These are phyloP conservation scores for Rhododendron ovatum DNA, from an alignment of 148 eudicot genomes.

Conservation along the genomic window DNA sequence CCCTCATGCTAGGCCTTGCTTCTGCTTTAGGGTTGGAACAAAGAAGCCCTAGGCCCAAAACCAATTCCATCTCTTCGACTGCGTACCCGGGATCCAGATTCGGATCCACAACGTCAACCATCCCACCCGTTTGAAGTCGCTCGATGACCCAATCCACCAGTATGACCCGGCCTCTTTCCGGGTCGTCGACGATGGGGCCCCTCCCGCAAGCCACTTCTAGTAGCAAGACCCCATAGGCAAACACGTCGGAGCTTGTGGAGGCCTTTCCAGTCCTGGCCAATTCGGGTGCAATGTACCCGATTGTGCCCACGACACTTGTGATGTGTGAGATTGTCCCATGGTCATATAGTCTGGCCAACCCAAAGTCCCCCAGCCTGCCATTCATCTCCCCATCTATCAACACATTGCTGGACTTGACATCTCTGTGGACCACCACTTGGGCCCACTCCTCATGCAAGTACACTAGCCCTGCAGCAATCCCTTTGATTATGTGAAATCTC, in stretches of 20 bases:
- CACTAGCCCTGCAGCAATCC: slow-evolving; percentile 25
- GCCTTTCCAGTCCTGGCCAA: slow-evolving; percentile 26
- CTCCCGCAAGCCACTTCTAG: slow-evolving; percentile 33
- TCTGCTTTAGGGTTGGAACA: slow-evolving; percentile 19
- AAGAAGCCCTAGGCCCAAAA: slow-evolving; percentile 10
- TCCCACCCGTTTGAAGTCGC: slow-evolving; percentile 10
- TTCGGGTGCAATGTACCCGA: slow-evolving; percentile 36
- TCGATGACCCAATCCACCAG: slow-evolving; percentile 24
- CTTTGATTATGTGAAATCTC: slow-evolving; percentile 26
- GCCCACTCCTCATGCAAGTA: slow-evolving; percentile 36
- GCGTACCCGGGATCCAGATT: slow-evolving; percentile 2
- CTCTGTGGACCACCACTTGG: slow-evolving; percentile 32
- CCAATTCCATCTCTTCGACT: slow-evolving; percentile 25
- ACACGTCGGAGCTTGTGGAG: slow-evolving; percentile 23
- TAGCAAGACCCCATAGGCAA: slow-evolving; percentile 29
- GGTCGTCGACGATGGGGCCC: slow-evolving; percentile 12
- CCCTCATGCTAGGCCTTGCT: slow-evolving; percentile 28
- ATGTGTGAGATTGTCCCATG: slow-evolving; percentile 18
- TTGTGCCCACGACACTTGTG: slow-evolving; percentile 32
- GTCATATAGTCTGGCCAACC: slow-evolving; percentile 29
- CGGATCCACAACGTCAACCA: slow-evolving; percentile 23
- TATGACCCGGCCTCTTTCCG: background rate
- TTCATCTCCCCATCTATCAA: slow-evolving; percentile 32
- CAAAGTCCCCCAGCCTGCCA: slow-evolving; percentile 30
- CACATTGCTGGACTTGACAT: slow-evolving; percentile 34